Percentiles rank a stretch among this genome's conserved stretches.
phyloP scores from a whole-genome alignment of 306 rosid genomes.

The Erythrophleum fordii region DNA sequence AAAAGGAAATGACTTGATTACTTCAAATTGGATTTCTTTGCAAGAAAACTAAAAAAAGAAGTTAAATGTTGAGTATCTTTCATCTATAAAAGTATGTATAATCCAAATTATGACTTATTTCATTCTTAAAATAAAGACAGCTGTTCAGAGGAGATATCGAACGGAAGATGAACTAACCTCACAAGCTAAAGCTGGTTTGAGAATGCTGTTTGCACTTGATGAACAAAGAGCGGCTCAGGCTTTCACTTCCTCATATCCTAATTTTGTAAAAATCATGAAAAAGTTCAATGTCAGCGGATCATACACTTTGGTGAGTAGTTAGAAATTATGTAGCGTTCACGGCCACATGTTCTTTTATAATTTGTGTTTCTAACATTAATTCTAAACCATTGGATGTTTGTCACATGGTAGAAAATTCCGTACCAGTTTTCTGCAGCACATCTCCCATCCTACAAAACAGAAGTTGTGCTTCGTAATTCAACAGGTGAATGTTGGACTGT shows the following conservation, averaged over 20 bases:
- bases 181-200: slow-evolving; percentile 67
- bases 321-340: slow-evolving; percentile 26
- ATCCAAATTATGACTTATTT: slow-evolving; percentile 34
- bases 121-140: slow-evolving; percentile 55
- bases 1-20: slow-evolving; percentile 6
- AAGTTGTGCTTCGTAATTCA: slow-evolving; percentile 71
- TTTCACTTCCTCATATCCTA: slow-evolving; percentile 79
- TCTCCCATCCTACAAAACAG: slow-evolving; percentile 80
- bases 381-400: slow-evolving; percentile 32
- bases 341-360: background rate
- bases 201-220: slow-evolving; percentile 76
- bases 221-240: slow-evolving; percentile 80
- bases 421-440: slow-evolving; percentile 78
- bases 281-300: slow-evolving; percentile 90
- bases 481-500: slow-evolving; percentile 84
- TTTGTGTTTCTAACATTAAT: slow-evolving; percentile 16
- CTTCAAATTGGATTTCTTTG: slow-evolving; percentile 24
- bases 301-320: slow-evolving; percentile 76
- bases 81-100: slow-evolving; percentile 25
- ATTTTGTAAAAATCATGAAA: slow-evolving; percentile 90
- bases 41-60: slow-evolving; percentile 20
- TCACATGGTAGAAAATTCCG: slow-evolving; percentile 78
- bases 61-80: slow-evolving; percentile 19
- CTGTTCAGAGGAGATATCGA: slow-evolving; percentile 53
- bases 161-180: slow-evolving; percentile 66